Base-by-base conservation (phyloP, 768 basidiomycete genomes). In the Rossbeevera mucosa region DNA sequence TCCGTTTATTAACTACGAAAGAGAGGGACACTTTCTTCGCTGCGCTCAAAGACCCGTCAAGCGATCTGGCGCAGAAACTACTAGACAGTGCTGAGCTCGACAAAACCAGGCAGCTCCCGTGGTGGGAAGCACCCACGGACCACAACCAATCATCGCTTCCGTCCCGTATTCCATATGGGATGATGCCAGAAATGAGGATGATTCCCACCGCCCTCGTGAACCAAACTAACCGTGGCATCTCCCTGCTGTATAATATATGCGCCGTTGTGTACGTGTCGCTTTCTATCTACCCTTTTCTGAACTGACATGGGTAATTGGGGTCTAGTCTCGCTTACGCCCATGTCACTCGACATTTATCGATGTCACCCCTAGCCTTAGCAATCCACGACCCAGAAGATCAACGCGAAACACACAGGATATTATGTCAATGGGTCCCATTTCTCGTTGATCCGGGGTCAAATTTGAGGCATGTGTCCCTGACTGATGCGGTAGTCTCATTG, bases 251-350 rank as follows among this genome's bases (percentile, higher is more conserved):
- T 60, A 94, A 93, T 54, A 69, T 89, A 25, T 77, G 77, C 33
- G 81, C 82, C 7, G 67, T 90, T 22, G 76, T 79, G 91, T 91
- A 63, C 42, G 88, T 75, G 25, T 16, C 9, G 13, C 11, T 44
- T 30, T 9, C 28, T 29, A 11, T 9, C 28, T 29, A 11, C 18
- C 24, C 26, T 2, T 22, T 44, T 41, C 38, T 30, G 7, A 38
- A 38, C 51, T 51, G 26, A 44, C 22, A 9, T 20, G 25, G 18
- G 22, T 36, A 8, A 53, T 44, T 5, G 33, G 40, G 43, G 6
- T 56, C 18, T 50, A 91, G 89, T 48, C 70, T 91, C 46, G 77
- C 83, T 8, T 93, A 92, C 63, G 74, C 80, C 2, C 89, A 83
- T 59, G 70, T 72, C 14, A 82, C 82, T 36, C 85, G 88, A 9